Percentiles rank a stretch among this genome's conserved stretches.
Conservation (phyloP, 192 early-diverging fungal genomes). For the Entrophospora sp. region DNA sequence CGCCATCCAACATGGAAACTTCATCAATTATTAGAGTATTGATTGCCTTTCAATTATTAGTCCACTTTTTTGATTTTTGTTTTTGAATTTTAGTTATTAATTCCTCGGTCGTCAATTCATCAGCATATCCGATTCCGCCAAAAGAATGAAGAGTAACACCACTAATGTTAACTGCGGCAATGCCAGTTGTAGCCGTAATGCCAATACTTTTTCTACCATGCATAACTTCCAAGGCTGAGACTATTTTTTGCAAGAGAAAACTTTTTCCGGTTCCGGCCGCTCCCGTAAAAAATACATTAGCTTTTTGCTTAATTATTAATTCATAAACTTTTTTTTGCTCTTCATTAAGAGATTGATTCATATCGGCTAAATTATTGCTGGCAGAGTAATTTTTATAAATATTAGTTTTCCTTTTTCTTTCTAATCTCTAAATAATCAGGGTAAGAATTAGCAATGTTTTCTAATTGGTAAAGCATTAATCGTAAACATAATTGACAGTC, state of each 20-base stretch:
- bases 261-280: constrained; percentile 58
- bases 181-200: constrained; percentile 69
- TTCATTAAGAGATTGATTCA: too few species aligned
- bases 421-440: too few species aligned
- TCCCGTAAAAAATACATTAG: constrained; percentile 67
- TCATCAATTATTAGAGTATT: background rate
- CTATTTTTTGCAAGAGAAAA: constrained; percentile 32
- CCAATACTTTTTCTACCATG: constrained; percentile 30
- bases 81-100: background rate
- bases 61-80: background rate
- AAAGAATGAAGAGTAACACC: constrained; percentile 72
- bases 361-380: too few species aligned
- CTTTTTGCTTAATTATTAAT: constrained; percentile 41
- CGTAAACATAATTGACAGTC: too few species aligned
- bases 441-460: too few species aligned
- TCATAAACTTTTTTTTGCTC: constrained; percentile 55
- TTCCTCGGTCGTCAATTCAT: background rate
- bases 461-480: too few species aligned
- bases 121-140: constrained; percentile 19
- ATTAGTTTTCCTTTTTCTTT: too few species aligned
- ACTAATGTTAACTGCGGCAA: constrained; percentile 71
- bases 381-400: too few species aligned
- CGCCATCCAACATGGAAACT: constrained; percentile 71
- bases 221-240: constrained; percentile 21
- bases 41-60: background rate